Base-by-base conservation (phyloP, 768 basidiomycete genomes). In the Pisolithus orientalis region DNA sequence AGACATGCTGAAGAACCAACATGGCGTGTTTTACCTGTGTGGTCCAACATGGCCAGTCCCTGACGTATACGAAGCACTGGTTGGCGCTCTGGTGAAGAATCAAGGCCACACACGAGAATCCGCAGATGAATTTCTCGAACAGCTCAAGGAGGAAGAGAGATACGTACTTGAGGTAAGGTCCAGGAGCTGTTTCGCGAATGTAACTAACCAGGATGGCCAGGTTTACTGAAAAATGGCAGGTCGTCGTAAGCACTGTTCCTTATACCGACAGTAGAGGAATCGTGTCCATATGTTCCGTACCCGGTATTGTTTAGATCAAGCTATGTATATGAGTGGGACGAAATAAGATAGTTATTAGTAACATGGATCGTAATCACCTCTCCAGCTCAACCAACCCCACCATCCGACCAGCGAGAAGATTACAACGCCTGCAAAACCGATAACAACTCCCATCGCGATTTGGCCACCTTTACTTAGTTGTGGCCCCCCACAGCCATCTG, bases 11-110 rank as follows among this genome's bases (percentile, higher is more conserved):
- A 74, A 84, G 60, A 75, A 83, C 52, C 79, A 84, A 55, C 62
- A 79, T 39, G 93, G 91, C 31, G 89, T 84, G 44, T 99, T 99
- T 74, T 98, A 97, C 70, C 76, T 99, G 43, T 97, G 96, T 67
- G 95, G 95, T 27, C 96, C 95, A 37, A 98, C 95, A 27, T 96
- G 94, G 95, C 96, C 96, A n/a, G 95, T 98, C 21, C 94, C 96
- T 1, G 96, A 98, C 63, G 93, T 99, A 5, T 95, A 90, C 62
- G 87, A 95, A 69, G 90, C 96, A 0, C 76, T 99, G 46, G 85
- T 94, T 21, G 82, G 82, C 17, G 88, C 92, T 2, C 72, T 97
- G 56, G 79, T 78, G 27, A 82, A 83, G 64, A 83, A 84, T 62
- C 83, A 85, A 54, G 83, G 83, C 14, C 73, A 80, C 65, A 77